A percentile compares a stretch with the other conserved stretches of the same genome.
phyloP scores from a whole-genome alignment of 2,329 filamentous ascomycete species.

The Trichoderma citrinoviride region DNA sequence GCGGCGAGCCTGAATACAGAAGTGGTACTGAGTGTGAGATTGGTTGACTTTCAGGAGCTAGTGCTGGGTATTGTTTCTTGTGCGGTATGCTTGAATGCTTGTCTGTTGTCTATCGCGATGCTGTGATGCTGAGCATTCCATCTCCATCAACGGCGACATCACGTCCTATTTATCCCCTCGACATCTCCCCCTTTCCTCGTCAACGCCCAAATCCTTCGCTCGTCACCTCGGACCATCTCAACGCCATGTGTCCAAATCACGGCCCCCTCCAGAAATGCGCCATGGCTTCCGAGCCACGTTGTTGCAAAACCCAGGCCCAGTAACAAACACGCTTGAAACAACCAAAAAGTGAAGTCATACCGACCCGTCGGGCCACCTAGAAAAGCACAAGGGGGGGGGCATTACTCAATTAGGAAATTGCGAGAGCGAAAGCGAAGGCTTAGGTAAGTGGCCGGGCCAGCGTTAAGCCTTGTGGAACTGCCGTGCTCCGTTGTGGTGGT shows the following conservation, averaged over 20 bases:
- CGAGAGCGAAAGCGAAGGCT: constrained; percentile 1
- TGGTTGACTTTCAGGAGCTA: not conserved
- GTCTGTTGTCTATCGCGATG: not conserved
- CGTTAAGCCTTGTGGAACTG: not conserved
- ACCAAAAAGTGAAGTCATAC: not conserved
- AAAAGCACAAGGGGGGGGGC: not conserved
- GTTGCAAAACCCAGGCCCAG: too few species aligned
- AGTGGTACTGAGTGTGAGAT: not conserved
- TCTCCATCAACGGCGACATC: not conserved
- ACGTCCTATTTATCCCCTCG: constrained; percentile 7
- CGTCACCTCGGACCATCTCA: not conserved
- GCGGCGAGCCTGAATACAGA: not conserved
- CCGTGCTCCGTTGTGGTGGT: not conserved
- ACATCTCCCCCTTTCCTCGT: not conserved
- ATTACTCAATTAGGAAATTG: not conserved
- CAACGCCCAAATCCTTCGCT: not conserved
- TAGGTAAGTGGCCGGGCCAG: not conserved
- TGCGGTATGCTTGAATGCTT: not conserved
- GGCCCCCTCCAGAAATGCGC: not conserved
- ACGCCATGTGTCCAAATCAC: not conserved
- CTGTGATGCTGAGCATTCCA: not conserved
- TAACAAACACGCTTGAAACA: not conserved
- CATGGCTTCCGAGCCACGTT: not conserved
- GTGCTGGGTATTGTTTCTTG: not conserved
- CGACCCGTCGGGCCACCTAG: not conserved